Evolutionary conservation across 2,329 filamentous ascomycete species (phyloP).

Genomic region (Pseudogymnoascus sp.): DNA sequence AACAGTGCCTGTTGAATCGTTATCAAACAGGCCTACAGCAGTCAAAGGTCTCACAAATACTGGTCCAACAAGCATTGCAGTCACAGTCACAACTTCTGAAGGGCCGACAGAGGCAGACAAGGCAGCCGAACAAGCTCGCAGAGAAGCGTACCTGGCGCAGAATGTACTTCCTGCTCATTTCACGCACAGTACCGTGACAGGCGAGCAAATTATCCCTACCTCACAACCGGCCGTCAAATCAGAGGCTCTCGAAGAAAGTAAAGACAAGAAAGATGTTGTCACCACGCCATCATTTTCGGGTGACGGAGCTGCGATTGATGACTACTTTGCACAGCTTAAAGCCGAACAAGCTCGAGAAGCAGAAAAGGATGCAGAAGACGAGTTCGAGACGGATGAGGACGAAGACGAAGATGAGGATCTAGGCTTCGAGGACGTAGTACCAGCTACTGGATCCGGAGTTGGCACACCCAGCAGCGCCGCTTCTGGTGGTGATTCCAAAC

Average conservation of each 20-base stretch:
- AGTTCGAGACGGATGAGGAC: constrained; percentile 41
- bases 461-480: constrained; percentile 26
- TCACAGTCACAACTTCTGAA: constrained; percentile 60
- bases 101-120: constrained; percentile 61
- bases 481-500: neutral
- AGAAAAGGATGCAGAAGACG: constrained; percentile 44
- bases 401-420: constrained; percentile 39
- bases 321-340: constrained; percentile 61
- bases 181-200: constrained; percentile 61
- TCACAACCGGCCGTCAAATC: constrained; percentile 31
- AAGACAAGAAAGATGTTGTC: constrained; percentile 41
- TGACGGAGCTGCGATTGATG: constrained; percentile 53
- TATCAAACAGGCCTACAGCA: constrained; percentile 52
- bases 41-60: constrained; percentile 62
- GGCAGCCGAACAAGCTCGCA: constrained; percentile 55
- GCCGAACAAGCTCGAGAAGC: constrained; percentile 48
- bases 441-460: constrained; percentile 16
- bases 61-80: constrained; percentile 60
- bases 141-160: constrained; percentile 58
- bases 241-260: constrained; percentile 33
- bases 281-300: constrained; percentile 37
- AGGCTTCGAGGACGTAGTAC: constrained; percentile 41
- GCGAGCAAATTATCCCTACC: constrained; percentile 49
- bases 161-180: constrained; percentile 68
- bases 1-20: constrained; percentile 50